Conservation (phyloP, 1,284 basidiomycete species). For the Erythrobasidium hasegawianum region DNA sequence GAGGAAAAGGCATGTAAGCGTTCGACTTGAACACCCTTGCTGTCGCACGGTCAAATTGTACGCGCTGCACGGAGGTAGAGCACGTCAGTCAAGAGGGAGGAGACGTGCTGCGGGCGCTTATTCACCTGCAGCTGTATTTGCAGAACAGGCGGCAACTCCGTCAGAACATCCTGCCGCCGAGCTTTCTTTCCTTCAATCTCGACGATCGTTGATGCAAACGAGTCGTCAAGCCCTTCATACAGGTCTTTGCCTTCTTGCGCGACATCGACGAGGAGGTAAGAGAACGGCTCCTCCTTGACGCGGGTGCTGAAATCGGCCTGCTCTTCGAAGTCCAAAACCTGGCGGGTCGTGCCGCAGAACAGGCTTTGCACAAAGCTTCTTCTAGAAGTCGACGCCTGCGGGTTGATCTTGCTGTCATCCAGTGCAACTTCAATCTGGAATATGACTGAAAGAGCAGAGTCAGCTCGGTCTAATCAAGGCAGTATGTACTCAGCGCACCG, state of each 20-base stretch:
- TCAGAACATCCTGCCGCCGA: conserved; percentile 79
- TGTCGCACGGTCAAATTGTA: conserved; percentile 90
- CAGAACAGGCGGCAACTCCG: conserved; percentile 80
- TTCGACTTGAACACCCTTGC: conserved; percentile 91
- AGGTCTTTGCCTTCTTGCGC: conserved; percentile 77
- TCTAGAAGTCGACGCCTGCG: conserved; percentile 18
- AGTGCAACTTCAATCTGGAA: conserved; percentile 95
- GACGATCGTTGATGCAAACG: conserved; percentile 78
- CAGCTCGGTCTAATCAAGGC: too few species aligned
- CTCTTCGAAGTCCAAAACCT: conserved; percentile 60
- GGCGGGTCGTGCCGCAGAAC: conserved; percentile 81
- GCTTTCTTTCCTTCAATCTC: conserved; percentile 83
- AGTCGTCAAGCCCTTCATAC: conserved; percentile 87
- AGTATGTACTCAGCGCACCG: conserved; percentile 11
- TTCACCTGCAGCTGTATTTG: conserved; percentile 90
- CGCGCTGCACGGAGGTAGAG: conserved; percentile 59
- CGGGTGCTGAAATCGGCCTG: conserved; percentile 42
- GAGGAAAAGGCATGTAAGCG: conserved; percentile 84
- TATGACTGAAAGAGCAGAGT: conserved; percentile 59
- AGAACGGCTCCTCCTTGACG: conserved; percentile 80
- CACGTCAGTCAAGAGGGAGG: too few species aligned
- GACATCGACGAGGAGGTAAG: conserved; percentile 90
- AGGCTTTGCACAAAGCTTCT: conserved; percentile 56
- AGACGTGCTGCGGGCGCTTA: too few species aligned
- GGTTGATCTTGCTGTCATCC: conserved; percentile 53